phyloP scores from a whole-genome alignment of 2,329 filamentous ascomycete genomes.

The Hypoxylon sp. region DNA sequence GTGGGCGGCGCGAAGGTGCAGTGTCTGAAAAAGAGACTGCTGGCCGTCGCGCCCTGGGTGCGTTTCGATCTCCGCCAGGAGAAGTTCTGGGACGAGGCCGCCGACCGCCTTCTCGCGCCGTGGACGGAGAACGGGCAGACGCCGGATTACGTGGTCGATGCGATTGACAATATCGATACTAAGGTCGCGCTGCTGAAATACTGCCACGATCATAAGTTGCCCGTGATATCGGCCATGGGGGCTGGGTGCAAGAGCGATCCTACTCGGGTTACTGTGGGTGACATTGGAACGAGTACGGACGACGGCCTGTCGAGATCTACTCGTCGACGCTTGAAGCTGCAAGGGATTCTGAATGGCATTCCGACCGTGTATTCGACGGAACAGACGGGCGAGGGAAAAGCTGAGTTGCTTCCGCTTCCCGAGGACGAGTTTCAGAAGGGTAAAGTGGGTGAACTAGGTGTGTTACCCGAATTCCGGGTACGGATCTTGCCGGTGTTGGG shows the following conservation, averaged over 20 bases:
- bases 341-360: slow-evolving; percentile 84
- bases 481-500: slow-evolving; percentile 94
- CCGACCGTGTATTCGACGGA: slow-evolving; percentile 94
- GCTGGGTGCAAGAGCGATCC: slow-evolving; percentile 91
- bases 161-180: slow-evolving; percentile 97
- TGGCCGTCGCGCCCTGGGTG: slow-evolving; percentile 91
- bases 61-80: slow-evolving; percentile 86
- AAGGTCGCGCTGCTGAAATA: slow-evolving; percentile 92
- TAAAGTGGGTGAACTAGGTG: slow-evolving; percentile 83
- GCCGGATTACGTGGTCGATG: slow-evolving; percentile 92
- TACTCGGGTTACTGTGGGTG: slow-evolving; percentile 86
- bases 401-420: slow-evolving; percentile 82
- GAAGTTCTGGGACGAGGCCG: slow-evolving; percentile 76
- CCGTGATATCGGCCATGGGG: slow-evolving; percentile 94
- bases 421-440: slow-evolving; percentile 91
- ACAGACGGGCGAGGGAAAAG: slow-evolving; percentile 88
- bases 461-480: slow-evolving; percentile 90
- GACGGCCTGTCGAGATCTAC: slow-evolving; percentile 89
- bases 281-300: slow-evolving; percentile 87
- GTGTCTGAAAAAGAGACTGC: slow-evolving; percentile 79
- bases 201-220: slow-evolving; percentile 79
- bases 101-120: slow-evolving; percentile 70
- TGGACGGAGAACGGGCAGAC: slow-evolving; percentile 69
- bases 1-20: slow-evolving; percentile 93
- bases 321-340: slow-evolving; percentile 76